Percentiles rank a stretch among this genome's conserved stretches.
Evolutionary conservation across 2,329 filamentous ascomycete species (phyloP).

Genomic region (Coniochaeta sp.): DNA sequence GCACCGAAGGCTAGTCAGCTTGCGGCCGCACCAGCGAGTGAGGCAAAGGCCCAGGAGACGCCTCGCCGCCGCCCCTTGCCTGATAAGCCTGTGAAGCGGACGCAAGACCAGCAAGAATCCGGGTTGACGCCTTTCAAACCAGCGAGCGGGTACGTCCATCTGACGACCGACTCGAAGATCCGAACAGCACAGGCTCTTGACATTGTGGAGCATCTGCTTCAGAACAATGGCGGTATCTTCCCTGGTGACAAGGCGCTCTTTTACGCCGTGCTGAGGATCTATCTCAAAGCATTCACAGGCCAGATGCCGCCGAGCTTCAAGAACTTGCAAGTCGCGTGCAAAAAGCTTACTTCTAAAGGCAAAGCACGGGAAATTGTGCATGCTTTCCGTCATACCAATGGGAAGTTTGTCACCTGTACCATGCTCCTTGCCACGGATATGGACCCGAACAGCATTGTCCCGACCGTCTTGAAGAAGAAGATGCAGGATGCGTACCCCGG

Average conservation of each 20-base stretch:
- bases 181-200: constrained; percentile 26
- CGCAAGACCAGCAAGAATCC: neutral
- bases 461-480: constrained; percentile 34
- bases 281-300: constrained; percentile 31
- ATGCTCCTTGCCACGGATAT: constrained; percentile 34
- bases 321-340: constrained; percentile 30
- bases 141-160: constrained; percentile 12
- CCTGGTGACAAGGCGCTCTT: constrained; percentile 44
- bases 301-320: constrained; percentile 33
- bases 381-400: constrained; percentile 32
- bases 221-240: constrained; percentile 37
- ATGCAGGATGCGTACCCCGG: constrained; percentile 40
- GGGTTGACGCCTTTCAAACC: constrained; percentile 14
- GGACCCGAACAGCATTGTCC: constrained; percentile 34
- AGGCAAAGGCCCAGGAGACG: neutral
- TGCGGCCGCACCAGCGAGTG: neutral
- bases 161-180: constrained; percentile 15
- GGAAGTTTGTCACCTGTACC: constrained; percentile 35
- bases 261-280: constrained; percentile 37
- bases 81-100: neutral
- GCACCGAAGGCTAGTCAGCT: no score
- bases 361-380: constrained; percentile 33
- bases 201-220: constrained; percentile 34
- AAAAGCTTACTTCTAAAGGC: constrained; percentile 28
- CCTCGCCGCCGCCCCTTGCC: constrained; percentile 2